These are phyloP conservation scores for Teratosphaeriaceae sp. DNA, from an alignment of 2,329 filamentous ascomycete species.

Conservation along the genomic window DNA sequence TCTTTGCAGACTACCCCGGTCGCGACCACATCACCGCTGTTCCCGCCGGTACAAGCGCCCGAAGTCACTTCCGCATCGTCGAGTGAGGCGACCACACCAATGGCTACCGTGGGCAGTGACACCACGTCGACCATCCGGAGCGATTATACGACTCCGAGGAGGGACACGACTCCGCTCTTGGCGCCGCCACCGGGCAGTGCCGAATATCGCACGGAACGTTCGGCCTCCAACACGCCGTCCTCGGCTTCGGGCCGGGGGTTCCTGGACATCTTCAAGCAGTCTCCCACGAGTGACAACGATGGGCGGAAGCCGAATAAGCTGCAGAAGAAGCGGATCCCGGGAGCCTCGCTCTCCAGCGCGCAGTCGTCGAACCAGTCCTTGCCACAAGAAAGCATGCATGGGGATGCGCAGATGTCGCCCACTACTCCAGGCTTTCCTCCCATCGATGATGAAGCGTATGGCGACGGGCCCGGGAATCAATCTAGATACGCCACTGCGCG, in stretches of 20 bases:
- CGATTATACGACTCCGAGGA: slow-evolving; percentile 27
- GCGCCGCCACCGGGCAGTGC: slow-evolving; percentile 18
- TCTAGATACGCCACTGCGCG: slow-evolving; percentile 35
- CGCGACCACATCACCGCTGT: slow-evolving; percentile 24
- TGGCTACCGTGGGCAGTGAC: slow-evolving; percentile 25
- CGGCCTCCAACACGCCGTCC: slow-evolving; percentile 23
- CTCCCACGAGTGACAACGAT: slow-evolving; percentile 49
- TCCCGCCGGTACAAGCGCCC: slow-evolving; percentile 25
- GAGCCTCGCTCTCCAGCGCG: slow-evolving; percentile 74
- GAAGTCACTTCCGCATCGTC: slow-evolving; percentile 34
- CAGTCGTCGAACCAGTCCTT: slow-evolving; percentile 79
- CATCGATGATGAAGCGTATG: slow-evolving; percentile 15
- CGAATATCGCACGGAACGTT: slow-evolving; percentile 20
- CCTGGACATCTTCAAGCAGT: slow-evolving; percentile 63
- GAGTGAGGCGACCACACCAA: slow-evolving; percentile 31
- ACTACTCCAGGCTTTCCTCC: slow-evolving; percentile 16
- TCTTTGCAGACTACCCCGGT: slow-evolving; percentile 26
- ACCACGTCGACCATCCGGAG: slow-evolving; percentile 20
- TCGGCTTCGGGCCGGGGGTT: slow-evolving; percentile 35
- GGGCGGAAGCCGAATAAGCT: slow-evolving; percentile 77
- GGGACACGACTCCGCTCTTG: slow-evolving; percentile 32
- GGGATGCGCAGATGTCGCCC: slow-evolving; percentile 18
- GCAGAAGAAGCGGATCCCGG: slow-evolving; percentile 77
- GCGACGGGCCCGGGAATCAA: slow-evolving; percentile 24
- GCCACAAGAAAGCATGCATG: slow-evolving; percentile 24